These are phyloP conservation scores for Thymus mandschuricus DNA, from an alignment of 257 asterid species.

Conservation along the genomic window DNA sequence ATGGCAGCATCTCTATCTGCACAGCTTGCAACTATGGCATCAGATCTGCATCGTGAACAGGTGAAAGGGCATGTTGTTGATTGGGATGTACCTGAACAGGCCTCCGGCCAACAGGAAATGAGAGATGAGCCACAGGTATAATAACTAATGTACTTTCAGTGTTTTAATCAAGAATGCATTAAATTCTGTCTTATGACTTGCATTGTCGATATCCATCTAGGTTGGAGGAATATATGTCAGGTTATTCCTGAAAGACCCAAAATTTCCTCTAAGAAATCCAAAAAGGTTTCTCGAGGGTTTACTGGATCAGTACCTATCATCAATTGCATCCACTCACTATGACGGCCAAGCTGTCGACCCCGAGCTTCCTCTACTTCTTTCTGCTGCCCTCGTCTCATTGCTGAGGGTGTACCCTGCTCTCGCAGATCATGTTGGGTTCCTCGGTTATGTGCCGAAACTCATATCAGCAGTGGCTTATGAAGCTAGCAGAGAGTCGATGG, in stretches of 20 bases:
- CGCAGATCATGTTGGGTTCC: conserved; percentile 99
- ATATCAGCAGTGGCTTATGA: conserved; percentile 93
- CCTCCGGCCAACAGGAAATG: conserved; percentile 92
- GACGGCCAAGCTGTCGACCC: conserved; percentile 77
- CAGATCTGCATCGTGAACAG: conserved; percentile 86
- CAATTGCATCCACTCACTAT: conserved; percentile 83
- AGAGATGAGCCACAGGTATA: conserved; percentile 97
- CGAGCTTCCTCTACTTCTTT: conserved; percentile 96
- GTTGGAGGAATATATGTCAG: conserved; percentile 98
- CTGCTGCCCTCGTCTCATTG: conserved; percentile 94
- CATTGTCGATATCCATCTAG: conserved; percentile 45
- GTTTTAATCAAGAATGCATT: conserved; percentile 27
- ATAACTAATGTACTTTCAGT: conserved; percentile 24
- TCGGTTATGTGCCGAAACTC: conserved; percentile 95
- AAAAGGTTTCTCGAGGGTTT: conserved; percentile 95
- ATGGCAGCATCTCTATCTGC: conserved; percentile 98
- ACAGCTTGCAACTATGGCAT: conserved; percentile 93
- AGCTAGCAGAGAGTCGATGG: conserved; percentile 95
- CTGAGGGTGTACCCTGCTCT: conserved; percentile 97
- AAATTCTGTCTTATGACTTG: conserved; percentile 30
- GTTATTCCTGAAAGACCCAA: conserved; percentile 95
- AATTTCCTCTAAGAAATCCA: conserved; percentile 96
- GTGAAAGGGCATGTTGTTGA: conserved; percentile 90
- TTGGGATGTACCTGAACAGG: conserved; percentile 99
- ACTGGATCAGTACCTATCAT: conserved; percentile 92